phyloP scores from a whole-genome alignment of 2,329 filamentous ascomycete genomes.

The Alternaria atra region DNA sequence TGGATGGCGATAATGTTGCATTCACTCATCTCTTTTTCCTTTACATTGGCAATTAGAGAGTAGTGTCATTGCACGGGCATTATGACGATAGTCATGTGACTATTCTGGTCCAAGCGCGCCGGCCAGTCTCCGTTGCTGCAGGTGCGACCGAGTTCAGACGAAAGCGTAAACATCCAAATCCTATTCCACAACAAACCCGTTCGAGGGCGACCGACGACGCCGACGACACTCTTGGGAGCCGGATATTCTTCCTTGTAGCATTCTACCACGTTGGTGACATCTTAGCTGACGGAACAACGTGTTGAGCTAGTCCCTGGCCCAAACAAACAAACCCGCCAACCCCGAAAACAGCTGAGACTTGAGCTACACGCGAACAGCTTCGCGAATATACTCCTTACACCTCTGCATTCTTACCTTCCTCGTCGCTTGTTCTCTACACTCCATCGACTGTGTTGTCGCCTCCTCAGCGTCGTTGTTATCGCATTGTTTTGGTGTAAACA shows the following conservation, averaged over 20 bases:
- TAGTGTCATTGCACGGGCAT: slow-evolving; percentile 12
- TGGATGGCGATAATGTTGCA: not conserved
- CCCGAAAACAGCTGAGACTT: slow-evolving; percentile 5
- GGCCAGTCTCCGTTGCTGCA: slow-evolving; percentile 31
- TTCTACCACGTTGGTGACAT: slow-evolving; percentile 17
- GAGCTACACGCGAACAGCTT: slow-evolving; percentile 7
- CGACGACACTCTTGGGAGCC: slow-evolving; percentile 29
- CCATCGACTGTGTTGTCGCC: slow-evolving; percentile 5
- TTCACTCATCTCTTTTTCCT: not conserved
- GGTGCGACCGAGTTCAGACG: slow-evolving; percentile 27
- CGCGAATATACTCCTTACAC: slow-evolving; percentile 5
- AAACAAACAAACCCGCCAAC: slow-evolving; percentile 29
- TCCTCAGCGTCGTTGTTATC: slow-evolving; percentile 22
- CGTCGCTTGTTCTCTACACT: not conserved
- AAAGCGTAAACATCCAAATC: slow-evolving; percentile 34
- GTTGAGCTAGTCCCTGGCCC: slow-evolving; percentile 17
- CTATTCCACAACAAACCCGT: slow-evolving; percentile 37
- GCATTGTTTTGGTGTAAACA: slow-evolving; percentile 51
- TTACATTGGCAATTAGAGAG: slow-evolving; percentile 13
- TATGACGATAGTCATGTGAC: slow-evolving; percentile 24
- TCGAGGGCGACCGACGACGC: slow-evolving; percentile 26
- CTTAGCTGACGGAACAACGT: slow-evolving; percentile 19
- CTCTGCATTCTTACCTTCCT: not conserved
- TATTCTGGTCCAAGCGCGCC: slow-evolving; percentile 13
- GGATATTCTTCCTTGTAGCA: slow-evolving; percentile 26